phyloP scores from a whole-genome alignment of 495 filamentous ascomycete species.

The Penicillium ochrochloron region DNA sequence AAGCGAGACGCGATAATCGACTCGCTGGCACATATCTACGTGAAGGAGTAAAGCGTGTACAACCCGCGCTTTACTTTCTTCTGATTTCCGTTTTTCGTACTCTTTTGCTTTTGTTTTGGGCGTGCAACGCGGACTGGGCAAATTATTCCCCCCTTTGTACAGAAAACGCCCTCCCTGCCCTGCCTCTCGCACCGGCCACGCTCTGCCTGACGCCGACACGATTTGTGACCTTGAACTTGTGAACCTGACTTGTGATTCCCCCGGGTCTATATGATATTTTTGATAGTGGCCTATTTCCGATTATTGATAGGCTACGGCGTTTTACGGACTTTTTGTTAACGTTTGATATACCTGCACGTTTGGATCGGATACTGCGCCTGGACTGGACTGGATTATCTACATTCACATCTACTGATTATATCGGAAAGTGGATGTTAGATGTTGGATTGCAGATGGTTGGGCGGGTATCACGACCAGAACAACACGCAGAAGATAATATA shows the following conservation, averaged over 20 bases:
- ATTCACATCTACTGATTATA: not conserved
- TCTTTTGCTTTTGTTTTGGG: conserved; percentile 2
- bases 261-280: conserved; percentile 5
- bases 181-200: conserved; percentile 6
- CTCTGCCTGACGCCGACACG: conserved; percentile 26
- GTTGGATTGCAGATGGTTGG: not conserved
- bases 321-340: conserved; percentile 16
- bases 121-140: conserved; percentile 5
- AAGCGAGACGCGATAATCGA: conserved; percentile 25
- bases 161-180: not conserved
- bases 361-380: not conserved
- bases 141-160: not conserved
- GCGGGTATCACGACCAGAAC: not conserved
- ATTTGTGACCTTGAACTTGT: conserved; percentile 17
- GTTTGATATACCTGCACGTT: conserved; percentile 15
- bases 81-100: not conserved
- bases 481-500: conserved; percentile 2
- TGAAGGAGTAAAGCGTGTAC: not conserved
- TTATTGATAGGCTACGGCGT: conserved; percentile 16
- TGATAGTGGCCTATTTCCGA: not conserved
- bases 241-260: conserved; percentile 25
- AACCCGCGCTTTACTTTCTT: not conserved
- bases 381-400: not conserved
- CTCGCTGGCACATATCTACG: conserved; percentile 19
- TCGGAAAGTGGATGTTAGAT: not conserved